These are phyloP conservation scores for Verruconis gallopava DNA, from an alignment of 2,329 filamentous ascomycete species.

Conservation along the genomic window DNA sequence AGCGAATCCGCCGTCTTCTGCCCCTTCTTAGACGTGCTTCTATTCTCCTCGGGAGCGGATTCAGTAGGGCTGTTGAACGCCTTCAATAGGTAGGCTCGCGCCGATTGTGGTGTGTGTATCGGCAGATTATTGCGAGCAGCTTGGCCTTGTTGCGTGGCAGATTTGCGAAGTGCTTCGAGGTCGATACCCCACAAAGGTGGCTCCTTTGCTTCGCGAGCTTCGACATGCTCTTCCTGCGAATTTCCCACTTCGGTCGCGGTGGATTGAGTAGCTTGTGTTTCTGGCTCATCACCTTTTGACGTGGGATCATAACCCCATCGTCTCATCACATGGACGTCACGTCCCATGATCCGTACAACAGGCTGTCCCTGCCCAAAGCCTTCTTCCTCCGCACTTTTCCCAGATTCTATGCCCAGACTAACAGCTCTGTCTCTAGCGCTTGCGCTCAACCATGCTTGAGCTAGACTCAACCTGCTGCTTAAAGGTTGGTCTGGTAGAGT, in stretches of 20 bases:
- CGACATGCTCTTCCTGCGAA: conserved; percentile 8
- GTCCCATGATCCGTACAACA: conserved; percentile 55
- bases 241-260: conserved; percentile 1
- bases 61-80: conserved; percentile 40
- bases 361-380: conserved; percentile 67
- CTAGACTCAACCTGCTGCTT: conserved; percentile 71
- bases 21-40: conserved; percentile 16
- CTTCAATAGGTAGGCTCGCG: conserved; percentile 44
- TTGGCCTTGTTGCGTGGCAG: conserved; percentile 20
- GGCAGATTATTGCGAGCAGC: conserved; percentile 35
- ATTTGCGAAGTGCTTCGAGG: conserved; percentile 39
- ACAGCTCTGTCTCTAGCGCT: conserved; percentile 69
- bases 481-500: conserved; percentile 78
- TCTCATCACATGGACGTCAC: conserved; percentile 63
- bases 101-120: conserved; percentile 61
- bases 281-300: conserved; percentile 6
- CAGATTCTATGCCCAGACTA: conserved; percentile 57
- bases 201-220: conserved; percentile 19
- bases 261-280: conserved; percentile 17
- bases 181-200: conserved; percentile 47
- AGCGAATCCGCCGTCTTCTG: conserved; percentile 42
- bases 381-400: conserved; percentile 52
- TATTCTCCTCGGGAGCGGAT: not conserved
- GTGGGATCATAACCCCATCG: conserved; percentile 53
- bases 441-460: conserved; percentile 70